Evolutionary conservation across 73 alveolate species (phyloP).

Genomic region (Stentor roeselii): DNA sequence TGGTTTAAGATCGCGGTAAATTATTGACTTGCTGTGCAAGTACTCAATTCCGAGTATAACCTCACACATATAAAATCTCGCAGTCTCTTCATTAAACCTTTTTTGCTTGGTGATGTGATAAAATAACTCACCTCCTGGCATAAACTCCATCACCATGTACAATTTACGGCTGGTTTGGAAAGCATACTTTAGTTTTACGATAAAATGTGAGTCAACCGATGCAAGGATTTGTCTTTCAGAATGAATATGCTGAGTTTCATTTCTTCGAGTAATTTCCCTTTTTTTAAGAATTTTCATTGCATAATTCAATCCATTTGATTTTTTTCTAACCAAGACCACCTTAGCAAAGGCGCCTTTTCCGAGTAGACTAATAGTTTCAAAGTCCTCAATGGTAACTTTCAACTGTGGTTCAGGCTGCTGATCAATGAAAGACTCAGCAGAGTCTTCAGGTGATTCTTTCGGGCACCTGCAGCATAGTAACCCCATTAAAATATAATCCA

Average conservation of each 20-base stretch:
- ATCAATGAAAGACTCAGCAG: no score
- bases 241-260: constrained; percentile 67
- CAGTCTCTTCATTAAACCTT: constrained; percentile 73
- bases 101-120: constrained; percentile 70
- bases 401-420: no score
- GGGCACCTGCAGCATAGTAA: no score
- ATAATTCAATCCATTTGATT: constrained; percentile 62
- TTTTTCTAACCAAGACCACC: constrained; percentile 77
- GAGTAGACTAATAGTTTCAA: constrained; percentile 61
- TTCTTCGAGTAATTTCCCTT: constrained; percentile 47
- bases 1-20: constrained; percentile 83
- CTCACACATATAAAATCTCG: constrained; percentile 71
- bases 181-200: constrained; percentile 70
- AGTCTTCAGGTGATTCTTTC: no score
- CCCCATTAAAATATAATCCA: no score
- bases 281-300: constrained; percentile 91
- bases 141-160: constrained; percentile 73
- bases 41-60: constrained; percentile 70
- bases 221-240: constrained; percentile 77
- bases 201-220: constrained; percentile 68
- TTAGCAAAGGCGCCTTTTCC: constrained; percentile 95
- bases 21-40: constrained; percentile 64
- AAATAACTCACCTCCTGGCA: constrained; percentile 88
- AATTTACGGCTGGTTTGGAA: constrained; percentile 68
- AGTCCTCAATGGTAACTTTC: constrained; percentile 70